Percentiles rank a stretch among this genome's conserved stretches.
Conservation (phyloP, 2,329 filamentous ascomycete genomes). For the Pezicula carpinea region DNA sequence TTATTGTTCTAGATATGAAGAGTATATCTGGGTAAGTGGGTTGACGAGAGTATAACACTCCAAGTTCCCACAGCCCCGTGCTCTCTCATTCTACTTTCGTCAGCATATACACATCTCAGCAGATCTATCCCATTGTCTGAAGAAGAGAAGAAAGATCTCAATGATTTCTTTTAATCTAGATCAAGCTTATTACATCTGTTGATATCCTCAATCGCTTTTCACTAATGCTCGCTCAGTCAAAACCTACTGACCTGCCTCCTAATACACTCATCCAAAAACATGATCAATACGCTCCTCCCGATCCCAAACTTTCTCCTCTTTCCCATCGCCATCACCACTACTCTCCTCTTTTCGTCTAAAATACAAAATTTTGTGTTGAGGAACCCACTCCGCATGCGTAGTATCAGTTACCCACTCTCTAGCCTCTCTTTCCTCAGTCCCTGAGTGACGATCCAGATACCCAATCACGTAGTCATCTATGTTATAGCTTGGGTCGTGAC, state of each 20-base stretch:
- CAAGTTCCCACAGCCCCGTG: too few species aligned
- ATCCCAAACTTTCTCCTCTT: slow-evolving; percentile 52
- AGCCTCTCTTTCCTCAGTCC: slow-evolving; percentile 11
- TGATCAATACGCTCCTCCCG: slow-evolving; percentile 26
- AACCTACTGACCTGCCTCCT: not conserved
- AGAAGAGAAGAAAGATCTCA: too few species aligned
- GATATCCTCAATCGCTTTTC: too few species aligned
- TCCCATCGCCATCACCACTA: slow-evolving; percentile 46
- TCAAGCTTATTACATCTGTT: too few species aligned
- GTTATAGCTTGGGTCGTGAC: slow-evolving; percentile 13
- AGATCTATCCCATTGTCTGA: too few species aligned
- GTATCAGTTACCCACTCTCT: slow-evolving; percentile 13
- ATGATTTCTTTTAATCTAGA: too few species aligned
- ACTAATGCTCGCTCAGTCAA: too few species aligned
- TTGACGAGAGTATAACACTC: too few species aligned
- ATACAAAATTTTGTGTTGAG: slow-evolving; percentile 58
- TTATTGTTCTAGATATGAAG: too few species aligned
- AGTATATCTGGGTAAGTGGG: too few species aligned
- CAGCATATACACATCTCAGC: too few species aligned
- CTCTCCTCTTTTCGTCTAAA: slow-evolving; percentile 47
- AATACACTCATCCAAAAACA: slow-evolving; percentile 9
- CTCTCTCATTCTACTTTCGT: too few species aligned
- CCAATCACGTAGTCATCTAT: slow-evolving; percentile 21
- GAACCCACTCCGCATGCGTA: slow-evolving; percentile 61
- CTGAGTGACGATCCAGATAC: slow-evolving; percentile 16